Conservation (phyloP, 495 filamentous ascomycete species). For the Chaetomium fimeti region DNA sequence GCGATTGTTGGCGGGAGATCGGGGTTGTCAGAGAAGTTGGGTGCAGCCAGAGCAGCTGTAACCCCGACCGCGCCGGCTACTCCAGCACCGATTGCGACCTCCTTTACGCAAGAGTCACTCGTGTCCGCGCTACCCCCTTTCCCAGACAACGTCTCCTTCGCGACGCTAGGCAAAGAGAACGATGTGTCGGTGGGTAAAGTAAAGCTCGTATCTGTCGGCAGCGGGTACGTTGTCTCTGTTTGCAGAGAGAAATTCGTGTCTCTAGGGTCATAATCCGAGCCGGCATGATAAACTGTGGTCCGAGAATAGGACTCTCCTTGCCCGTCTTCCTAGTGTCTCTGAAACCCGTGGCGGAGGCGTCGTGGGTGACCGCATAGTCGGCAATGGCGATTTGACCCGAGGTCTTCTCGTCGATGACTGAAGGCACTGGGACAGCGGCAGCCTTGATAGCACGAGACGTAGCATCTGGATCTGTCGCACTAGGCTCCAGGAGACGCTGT, state of each 20-base stretch:
- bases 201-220: slow-evolving; percentile 21
- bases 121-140: slow-evolving; percentile 5
- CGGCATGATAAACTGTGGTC: neutral
- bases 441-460: neutral
- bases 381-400: neutral
- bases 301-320: slow-evolving; percentile 13
- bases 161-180: slow-evolving; percentile 5
- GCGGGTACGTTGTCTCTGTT: slow-evolving; percentile 20
- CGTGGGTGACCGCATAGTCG: neutral
- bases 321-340: neutral
- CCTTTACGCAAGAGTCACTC: slow-evolving; percentile 21
- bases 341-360: neutral
- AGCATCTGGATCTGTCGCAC: neutral
- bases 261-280: slow-evolving; percentile 16
- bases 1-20: slow-evolving; percentile 23
- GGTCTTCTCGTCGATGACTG: neutral
- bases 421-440: neutral
- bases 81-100: slow-evolving; percentile 32
- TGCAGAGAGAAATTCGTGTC: slow-evolving; percentile 18
- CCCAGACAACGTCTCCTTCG: neutral
- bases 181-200: slow-evolving; percentile 21
- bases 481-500: slow-evolving; percentile 2
- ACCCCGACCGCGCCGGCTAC: slow-evolving; percentile 27
- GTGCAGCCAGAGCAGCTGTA: slow-evolving; percentile 27
- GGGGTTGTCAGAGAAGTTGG: slow-evolving; percentile 23